These are phyloP conservation scores for Arachis monticola DNA, from an alignment of 331 rosid genomes.

Conservation along the genomic window DNA sequence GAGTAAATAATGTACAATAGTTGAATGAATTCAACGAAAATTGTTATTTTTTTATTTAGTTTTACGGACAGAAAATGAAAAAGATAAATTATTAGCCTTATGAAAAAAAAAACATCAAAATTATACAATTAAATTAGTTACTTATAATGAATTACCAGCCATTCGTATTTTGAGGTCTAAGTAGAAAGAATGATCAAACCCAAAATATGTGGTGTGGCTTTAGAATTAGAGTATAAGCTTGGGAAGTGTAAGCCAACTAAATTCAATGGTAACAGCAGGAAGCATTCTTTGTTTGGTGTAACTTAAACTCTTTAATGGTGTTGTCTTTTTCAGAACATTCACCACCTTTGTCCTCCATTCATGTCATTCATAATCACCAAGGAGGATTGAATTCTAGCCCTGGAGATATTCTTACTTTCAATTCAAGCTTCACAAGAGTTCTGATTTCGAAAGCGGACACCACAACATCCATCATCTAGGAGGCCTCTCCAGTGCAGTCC, in stretches of 20 bases:
- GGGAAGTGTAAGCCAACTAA: slow-evolving; percentile 24
- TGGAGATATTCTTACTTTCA: slow-evolving; percentile 4
- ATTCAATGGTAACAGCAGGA: slow-evolving; percentile 31
- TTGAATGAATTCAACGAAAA: too few species aligned
- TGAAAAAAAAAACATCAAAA: too few species aligned
- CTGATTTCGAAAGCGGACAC: slow-evolving; percentile 24
- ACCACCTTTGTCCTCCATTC: slow-evolving; percentile 18
- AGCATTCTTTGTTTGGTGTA: slow-evolving; percentile 24
- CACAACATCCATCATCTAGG: slow-evolving; percentile 50
- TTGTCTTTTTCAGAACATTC: slow-evolving; percentile 10
- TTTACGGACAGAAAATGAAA: too few species aligned
- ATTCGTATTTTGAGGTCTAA: neutral
- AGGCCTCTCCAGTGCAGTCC: slow-evolving; percentile 93
- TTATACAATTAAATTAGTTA: too few species aligned
- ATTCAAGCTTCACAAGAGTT: neutral
- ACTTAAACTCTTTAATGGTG: slow-evolving; percentile 23
- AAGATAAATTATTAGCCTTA: too few species aligned
- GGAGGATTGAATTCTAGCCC: slow-evolving; percentile 12
- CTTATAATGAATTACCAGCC: too few species aligned
- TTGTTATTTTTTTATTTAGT: too few species aligned
- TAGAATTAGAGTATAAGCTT: neutral
- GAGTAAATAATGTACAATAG: too few species aligned
- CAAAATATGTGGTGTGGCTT: neutral
- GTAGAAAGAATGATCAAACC: neutral
- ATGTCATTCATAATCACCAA: slow-evolving; percentile 21